Conservation (phyloP, 352 stramenopile genomes). For the Phytophthora hibernalis region DNA sequence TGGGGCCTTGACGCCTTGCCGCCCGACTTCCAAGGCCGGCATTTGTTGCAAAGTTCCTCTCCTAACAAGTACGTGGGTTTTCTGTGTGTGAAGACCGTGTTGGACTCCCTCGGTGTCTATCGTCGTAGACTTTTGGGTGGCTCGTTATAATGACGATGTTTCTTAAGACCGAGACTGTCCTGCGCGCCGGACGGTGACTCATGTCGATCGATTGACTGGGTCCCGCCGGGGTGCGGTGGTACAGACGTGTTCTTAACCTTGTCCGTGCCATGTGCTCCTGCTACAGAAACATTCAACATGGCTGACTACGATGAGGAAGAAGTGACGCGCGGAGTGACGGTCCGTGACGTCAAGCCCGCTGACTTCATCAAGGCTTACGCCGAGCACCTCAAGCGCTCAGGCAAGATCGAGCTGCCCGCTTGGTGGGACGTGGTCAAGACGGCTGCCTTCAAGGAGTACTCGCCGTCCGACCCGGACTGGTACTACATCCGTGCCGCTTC, state of each 20-base stretch:
- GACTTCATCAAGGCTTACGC: conserved; percentile 99
- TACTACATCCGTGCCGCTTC: conserved; percentile 99
- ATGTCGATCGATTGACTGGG: conserved; percentile 23
- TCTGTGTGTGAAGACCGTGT: conserved; percentile 26
- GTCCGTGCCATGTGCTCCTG: conserved; percentile 15
- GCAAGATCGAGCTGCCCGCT: conserved; percentile 98
- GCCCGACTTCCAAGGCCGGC: conserved; percentile 18
- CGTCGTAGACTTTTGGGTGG: conserved; percentile 37
- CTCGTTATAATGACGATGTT: conserved; percentile 67
- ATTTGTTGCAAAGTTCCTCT: conserved; percentile 91
- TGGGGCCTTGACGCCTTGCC: conserved; percentile 18
- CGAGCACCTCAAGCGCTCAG: conserved; percentile 98
- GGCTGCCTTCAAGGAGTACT: conserved; percentile 97
- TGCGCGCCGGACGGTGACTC: conserved; percentile 66
- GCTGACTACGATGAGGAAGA: conserved; percentile 81
- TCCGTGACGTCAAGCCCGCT: conserved; percentile 96
- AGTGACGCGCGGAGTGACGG: conserved; percentile 93
- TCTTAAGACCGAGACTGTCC: conserved; percentile 93
- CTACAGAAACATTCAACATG: conserved; percentile 66
- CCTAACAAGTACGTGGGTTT: conserved; percentile 79
- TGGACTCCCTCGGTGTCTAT: conserved; percentile 18
- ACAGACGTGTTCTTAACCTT: conserved; percentile 92
- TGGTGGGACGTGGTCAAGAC: conserved; percentile 99
- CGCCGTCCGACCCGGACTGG: conserved; percentile 98
- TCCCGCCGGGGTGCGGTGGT: conserved; percentile 75